Conservation (phyloP, 225 moss, liverwort and hornwort genomes). For the Bryum argenteum region DNA sequence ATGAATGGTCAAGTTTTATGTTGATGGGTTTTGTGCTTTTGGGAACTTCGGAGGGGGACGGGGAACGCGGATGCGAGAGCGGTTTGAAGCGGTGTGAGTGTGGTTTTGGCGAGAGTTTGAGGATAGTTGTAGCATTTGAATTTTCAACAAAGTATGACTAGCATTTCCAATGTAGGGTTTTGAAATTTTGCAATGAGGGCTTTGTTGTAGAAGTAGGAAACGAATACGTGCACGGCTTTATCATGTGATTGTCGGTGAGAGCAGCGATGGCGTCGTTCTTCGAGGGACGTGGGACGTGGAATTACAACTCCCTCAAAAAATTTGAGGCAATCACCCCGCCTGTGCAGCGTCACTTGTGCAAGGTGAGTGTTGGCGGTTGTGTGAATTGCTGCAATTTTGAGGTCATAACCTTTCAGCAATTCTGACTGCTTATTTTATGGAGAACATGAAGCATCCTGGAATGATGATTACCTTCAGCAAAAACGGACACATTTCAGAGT, state of each 20-base stretch:
- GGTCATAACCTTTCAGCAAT: not conserved
- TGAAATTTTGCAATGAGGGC: too few relatives aligned
- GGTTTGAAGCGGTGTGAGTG: constrained; percentile 17
- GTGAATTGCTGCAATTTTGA: not conserved
- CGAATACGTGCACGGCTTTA: too few relatives aligned
- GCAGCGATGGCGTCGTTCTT: constrained; percentile 58
- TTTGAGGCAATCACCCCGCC: constrained; percentile 51
- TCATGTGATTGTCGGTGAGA: not conserved
- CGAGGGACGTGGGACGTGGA: constrained; percentile 57
- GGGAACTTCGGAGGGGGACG: constrained; percentile 4
- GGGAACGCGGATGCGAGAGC: constrained; percentile 6
- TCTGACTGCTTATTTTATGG: not conserved
- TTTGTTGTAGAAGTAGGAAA: too few relatives aligned
- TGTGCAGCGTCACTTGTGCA: constrained; percentile 68
- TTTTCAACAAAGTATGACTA: too few relatives aligned
- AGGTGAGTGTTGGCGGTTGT: constrained; percentile 25
- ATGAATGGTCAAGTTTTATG: not conserved
- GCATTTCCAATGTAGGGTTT: too few relatives aligned
- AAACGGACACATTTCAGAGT: not conserved
- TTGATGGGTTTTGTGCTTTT: not conserved
- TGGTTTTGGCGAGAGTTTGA: not conserved
- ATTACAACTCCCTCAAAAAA: constrained; percentile 59
- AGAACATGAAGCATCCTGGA: not conserved
- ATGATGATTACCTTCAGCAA: not conserved
- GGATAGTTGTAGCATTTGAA: too few relatives aligned